Evolutionary conservation across 768 basidiomycete species (phyloP), one percentile per base, ranked within the genome.

Genomic region (Suillus luteus): DNA sequence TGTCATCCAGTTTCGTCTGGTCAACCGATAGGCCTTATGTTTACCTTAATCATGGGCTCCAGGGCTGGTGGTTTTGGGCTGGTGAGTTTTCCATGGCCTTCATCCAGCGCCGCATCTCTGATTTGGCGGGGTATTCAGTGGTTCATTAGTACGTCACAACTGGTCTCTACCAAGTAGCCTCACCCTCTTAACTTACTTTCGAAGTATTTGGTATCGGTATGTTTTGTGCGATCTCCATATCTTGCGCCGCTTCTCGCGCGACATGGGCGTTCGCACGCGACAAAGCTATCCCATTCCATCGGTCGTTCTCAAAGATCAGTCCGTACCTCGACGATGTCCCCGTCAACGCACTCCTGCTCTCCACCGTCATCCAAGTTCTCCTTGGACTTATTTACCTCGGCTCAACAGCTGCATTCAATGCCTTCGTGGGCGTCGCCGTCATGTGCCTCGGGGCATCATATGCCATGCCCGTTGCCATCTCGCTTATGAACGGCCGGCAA

Each of bases 231-330:
- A 84, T 89, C 64, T 88, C 88, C 19, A 86, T 86, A 66, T 83
- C 83, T 49, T 87, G 85, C 62, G 87, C 87, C 8, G 86, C 88
- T 41, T 89, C 87, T 12, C 84, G 88, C 22, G 84, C 85, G 33
- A 89, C 88, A 3, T 90, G 88, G 89, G 85, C 85, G 48, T 90
- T 90, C 71, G 85, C 87, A 0, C 81, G 89, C 2, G 89, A 90
- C 75, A 81, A 81, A 64, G 89, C 85, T 1, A 85, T 90, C 48
- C 89, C 87, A 2, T 80, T 83, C 51, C 80, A 83, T 41, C 55
- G 64, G 15, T 68, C 78, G 62, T 88, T 88, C 76, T 75, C 82
- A 8, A 76, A 75, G 58, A 78, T 89, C 69, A 78, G 79, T 55
- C 71, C 74, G 5, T 66, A 72, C 43, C 63, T 78, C 11, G 70